phyloP scores from a whole-genome alignment of 164 flowering plant species.

The Macadamia tetraphylla region DNA sequence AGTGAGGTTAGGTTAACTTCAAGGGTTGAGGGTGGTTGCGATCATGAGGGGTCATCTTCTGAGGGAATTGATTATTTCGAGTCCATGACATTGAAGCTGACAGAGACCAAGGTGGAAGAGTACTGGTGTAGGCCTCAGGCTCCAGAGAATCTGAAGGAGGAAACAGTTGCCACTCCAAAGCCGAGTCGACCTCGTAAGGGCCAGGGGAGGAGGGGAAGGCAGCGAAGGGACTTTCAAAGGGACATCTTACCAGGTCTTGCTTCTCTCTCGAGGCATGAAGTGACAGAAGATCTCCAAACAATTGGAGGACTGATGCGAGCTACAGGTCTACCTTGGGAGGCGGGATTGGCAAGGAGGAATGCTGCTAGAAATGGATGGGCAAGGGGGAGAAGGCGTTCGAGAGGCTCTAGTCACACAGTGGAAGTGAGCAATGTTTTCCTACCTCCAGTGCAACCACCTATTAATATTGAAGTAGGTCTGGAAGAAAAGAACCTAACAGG shows the following conservation, averaged over 20 bases:
- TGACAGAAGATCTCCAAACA: constrained; percentile 80
- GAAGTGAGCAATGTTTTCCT: constrained; percentile 12
- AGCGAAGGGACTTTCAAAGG: constrained; percentile 85
- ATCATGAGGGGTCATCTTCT: constrained; percentile 15
- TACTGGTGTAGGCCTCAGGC: constrained; percentile 45
- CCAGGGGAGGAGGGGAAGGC: constrained; percentile 78
- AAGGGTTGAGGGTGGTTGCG: constrained; percentile 6
- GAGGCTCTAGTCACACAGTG: constrained; percentile 12
- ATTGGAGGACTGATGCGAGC: constrained; percentile 74
- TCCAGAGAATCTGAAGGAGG: constrained; percentile 35
- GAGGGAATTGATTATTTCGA: constrained; percentile 67
- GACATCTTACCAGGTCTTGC: constrained; percentile 88
- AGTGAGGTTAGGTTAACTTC: background rate
- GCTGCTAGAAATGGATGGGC: constrained; percentile 47
- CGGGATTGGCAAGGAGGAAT: constrained; percentile 54
- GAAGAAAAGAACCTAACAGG: constrained; percentile 70
- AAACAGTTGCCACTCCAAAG: constrained; percentile 21
- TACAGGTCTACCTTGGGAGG: constrained; percentile 64
- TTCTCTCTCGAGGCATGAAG: constrained; percentile 86
- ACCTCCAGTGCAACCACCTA: constrained; percentile 36
- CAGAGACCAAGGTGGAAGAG: constrained; percentile 60
- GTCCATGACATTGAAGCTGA: constrained; percentile 61
- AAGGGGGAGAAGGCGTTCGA: constrained; percentile 51
- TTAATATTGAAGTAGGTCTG: constrained; percentile 36
- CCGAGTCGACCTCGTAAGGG: constrained; percentile 52